Base-by-base conservation (phyloP, 148 eudicot species). In the Oxyria digyna region DNA sequence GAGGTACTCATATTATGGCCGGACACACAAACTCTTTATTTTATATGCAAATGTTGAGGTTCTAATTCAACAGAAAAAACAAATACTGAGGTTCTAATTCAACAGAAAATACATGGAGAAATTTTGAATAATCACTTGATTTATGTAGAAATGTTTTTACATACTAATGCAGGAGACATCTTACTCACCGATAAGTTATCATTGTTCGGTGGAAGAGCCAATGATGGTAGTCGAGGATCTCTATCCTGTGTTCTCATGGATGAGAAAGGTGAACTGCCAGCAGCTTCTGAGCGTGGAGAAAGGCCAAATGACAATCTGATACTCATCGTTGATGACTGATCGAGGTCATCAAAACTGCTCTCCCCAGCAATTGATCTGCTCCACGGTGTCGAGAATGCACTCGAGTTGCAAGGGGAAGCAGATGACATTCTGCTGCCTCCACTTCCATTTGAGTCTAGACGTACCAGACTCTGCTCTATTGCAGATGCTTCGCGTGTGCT, bases 121-220 rank as follows among this genome's bases (percentile, higher is more conserved):
- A 45, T 45, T 27, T 23, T n/a, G 66, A 8, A 1, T 52, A 23
- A 23, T 23, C 59, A 23, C 21, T 10, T 27, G 18, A n/a, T n/a
- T n/a, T n/a, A n/a, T 35, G 18, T n/a, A 31, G 40, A 37, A 24
- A 23, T 33, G 17, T 33, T 6, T 33, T 33, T 31, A 46, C 3
- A 69, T 1, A 17, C 0, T 13, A 31, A 64, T 13, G 54, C 21
- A 55, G 1, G 6, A 17, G 26, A 49, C 40, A 69, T 29, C 17
- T 15, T 21, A 21, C 82, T 29, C 83, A 91, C 97, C 76, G 81
- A 46, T 54, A 76, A 76, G 71, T 76, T 74, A 38, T 38, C 75
- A 17, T 42, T 64, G 27, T 62, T n/a, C 3, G 46, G 77, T 67
- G 68, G 74, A 63, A 68, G 32, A 66, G 74, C 79, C 76, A 38